Evolutionary conservation across 2,329 filamentous ascomycete genomes (phyloP), one percentile per base, ranked within the genome.

Genomic region (Alternaria brassicicola): DNA sequence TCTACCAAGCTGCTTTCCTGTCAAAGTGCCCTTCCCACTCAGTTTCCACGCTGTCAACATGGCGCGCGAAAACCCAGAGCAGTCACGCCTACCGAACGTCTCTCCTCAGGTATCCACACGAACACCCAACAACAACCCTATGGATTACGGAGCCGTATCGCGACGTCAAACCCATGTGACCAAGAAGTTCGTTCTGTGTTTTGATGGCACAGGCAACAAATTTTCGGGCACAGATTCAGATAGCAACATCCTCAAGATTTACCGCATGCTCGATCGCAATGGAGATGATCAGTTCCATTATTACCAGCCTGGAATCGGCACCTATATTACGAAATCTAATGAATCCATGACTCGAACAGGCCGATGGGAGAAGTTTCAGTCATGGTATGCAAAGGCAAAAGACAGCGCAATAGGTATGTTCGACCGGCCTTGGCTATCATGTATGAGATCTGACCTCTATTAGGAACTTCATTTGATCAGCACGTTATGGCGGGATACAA

Each of bases 401-500:
- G 91, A 95, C 74, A 91, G 89, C 3, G 91, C 91, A 9, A 78
- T 96, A 19, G 72, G 72, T 67, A 59, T 17, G 36, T 47, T 46
- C n/a, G 4, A 23, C 2, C 15, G 23, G 31, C 2, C 35, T 23
- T 45, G 26, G 23, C 6, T 26, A 1, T 39, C 17, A 26, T 15
- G 21, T 25, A 21, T 26, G 6, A 26, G 17, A 19, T 26, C 51
- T 67, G 28, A 69, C 23, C 4, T 25, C 2, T 1, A 12, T 26
- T 19, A 59, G 92, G 92, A 1, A 89, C 89, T 0, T 92, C 89
- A 0, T 94, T 96, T 63, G 90, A 90, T 65, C 84, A 92, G 55
- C 91, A 95, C 77, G 91, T 95, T 10, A 90, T 95, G 66, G 91
- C 88, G 7, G 91, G 90, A 1, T 95, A 95, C 76, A 87, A 88